These are phyloP conservation scores for Drechslerella coelobrocha DNA, from an alignment of 2,329 filamentous ascomycete genomes.

Conservation along the genomic window DNA sequence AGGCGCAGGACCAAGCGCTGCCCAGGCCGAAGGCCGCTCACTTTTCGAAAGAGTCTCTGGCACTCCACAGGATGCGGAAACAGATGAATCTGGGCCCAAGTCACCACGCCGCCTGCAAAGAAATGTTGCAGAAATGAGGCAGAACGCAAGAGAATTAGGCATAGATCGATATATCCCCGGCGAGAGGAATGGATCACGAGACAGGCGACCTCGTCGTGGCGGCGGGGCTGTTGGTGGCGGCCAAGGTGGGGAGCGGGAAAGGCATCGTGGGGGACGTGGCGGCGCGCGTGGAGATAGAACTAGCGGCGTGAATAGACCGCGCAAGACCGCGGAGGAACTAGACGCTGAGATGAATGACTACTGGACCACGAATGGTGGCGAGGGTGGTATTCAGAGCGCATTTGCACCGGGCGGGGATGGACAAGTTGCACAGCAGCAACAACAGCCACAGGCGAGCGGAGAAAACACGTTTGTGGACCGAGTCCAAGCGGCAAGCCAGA, in stretches of 20 bases:
- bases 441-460: slow-evolving; percentile 26
- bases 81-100: slow-evolving; percentile 54
- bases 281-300: slow-evolving; percentile 41
- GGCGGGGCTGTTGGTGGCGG: slow-evolving; percentile 51
- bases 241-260: slow-evolving; percentile 12
- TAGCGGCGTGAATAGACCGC: slow-evolving; percentile 65
- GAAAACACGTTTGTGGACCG: slow-evolving; percentile 17
- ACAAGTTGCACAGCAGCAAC: slow-evolving; percentile 9
- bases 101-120: slow-evolving; percentile 59
- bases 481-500: slow-evolving; percentile 22
- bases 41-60: slow-evolving; percentile 71
- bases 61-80: slow-evolving; percentile 59
- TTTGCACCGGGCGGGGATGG: slow-evolving; percentile 37
- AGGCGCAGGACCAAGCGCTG: too few relatives aligned
- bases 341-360: slow-evolving; percentile 98
- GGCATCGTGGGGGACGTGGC: slow-evolving; percentile 36
- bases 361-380: slow-evolving; percentile 63
- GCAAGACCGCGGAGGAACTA: slow-evolving; percentile 88
- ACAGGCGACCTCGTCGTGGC: slow-evolving; percentile 50
- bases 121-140: slow-evolving; percentile 52
- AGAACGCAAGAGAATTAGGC: slow-evolving; percentile 64
- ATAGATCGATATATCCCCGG: slow-evolving; percentile 83
- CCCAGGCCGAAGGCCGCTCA: slow-evolving; percentile 65
- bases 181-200: slow-evolving; percentile 59
- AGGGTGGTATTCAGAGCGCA: slow-evolving; percentile 23